Evolutionary conservation across 352 stramenopile genomes (phyloP).

Genomic region (Globisporangium takayamanum): DNA sequence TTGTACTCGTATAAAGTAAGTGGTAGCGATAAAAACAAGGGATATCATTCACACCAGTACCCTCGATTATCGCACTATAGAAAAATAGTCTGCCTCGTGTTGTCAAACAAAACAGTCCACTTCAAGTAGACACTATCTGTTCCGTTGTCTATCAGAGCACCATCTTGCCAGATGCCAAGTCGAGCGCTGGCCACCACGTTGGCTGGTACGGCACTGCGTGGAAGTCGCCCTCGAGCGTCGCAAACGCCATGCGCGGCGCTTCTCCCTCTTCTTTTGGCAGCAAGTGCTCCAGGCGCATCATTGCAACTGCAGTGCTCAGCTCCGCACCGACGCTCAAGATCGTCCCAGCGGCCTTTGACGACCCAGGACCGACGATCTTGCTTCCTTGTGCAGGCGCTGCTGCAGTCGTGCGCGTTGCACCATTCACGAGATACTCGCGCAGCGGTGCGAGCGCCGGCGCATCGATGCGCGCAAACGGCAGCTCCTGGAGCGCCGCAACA

Average conservation of each 20-base stretch:
- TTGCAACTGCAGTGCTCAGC: conserved; percentile 51
- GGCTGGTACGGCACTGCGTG: conserved; percentile 67
- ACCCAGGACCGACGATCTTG: conserved; percentile 47
- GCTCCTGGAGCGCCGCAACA: conserved; percentile 36
- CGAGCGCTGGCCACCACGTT: conserved; percentile 66
- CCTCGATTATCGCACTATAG: too few relatives aligned
- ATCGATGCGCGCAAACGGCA: conserved; percentile 59
- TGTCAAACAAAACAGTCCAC: too few relatives aligned
- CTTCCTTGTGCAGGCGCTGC: conserved; percentile 25
- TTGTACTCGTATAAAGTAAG: neutral
- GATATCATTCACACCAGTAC: neutral
- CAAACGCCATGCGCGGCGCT: conserved; percentile 46
- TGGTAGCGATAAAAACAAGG: neutral
- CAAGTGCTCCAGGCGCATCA: conserved; percentile 75
- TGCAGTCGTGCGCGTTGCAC: conserved; percentile 20
- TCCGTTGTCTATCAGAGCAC: conserved; percentile 20
- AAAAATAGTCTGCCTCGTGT: too few relatives aligned
- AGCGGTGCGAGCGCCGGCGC: conserved; percentile 25
- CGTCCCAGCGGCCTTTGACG: conserved; percentile 54
- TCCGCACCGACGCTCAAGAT: conserved; percentile 31
- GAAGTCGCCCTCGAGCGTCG: conserved; percentile 58
- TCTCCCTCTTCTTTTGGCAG: conserved; percentile 35
- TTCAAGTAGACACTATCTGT: too few relatives aligned
- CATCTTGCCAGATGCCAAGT: conserved; percentile 73
- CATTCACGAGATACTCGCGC: conserved; percentile 37